Conservation (phyloP, 352 stramenopile species). For the Pythium periplocum region DNA sequence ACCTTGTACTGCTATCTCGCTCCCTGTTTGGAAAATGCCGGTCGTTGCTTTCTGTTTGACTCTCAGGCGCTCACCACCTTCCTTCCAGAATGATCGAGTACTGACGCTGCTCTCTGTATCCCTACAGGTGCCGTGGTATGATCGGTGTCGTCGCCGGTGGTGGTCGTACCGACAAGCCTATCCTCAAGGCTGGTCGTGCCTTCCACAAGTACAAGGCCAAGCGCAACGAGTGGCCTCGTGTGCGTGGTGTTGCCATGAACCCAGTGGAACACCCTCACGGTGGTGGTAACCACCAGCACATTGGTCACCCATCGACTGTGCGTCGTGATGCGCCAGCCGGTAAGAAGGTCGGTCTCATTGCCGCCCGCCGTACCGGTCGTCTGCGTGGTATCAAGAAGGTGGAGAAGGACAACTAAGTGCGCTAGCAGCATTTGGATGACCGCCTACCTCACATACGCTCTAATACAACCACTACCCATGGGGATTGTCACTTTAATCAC, state of each 20-base stretch:
- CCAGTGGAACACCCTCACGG: conserved; percentile 99
- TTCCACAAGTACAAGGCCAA: conserved; percentile 99
- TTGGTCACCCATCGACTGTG: conserved; percentile 98
- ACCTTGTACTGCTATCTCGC: conserved; percentile 34
- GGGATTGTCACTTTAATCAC: conserved; percentile 8
- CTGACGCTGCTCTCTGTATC: conserved; percentile 15
- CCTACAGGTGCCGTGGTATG: conserved; percentile 92
- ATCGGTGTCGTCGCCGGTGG: conserved; percentile 96
- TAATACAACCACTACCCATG: neutral
- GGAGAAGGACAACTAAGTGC: conserved; percentile 84
- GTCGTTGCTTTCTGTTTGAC: no score
- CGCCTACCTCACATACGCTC: no score
- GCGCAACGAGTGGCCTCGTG: conserved; percentile 98
- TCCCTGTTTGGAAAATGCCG: conserved; percentile 4
- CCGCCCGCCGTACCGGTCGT: conserved; percentile 94
- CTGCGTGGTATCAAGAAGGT: conserved; percentile 98
- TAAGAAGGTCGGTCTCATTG: conserved; percentile 99
- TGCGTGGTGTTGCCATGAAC: conserved; percentile 99
- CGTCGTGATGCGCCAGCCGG: conserved; percentile 90
- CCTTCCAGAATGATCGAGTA: no score
- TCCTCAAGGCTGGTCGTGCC: conserved; percentile 96
- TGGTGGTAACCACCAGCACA: conserved; percentile 99
- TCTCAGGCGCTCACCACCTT: no score
- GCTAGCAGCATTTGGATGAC: neutral
- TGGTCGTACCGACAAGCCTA: conserved; percentile 98